phyloP scores from a whole-genome alignment of 257 asterid species.

The Nicotiana tomentosiformis region DNA sequence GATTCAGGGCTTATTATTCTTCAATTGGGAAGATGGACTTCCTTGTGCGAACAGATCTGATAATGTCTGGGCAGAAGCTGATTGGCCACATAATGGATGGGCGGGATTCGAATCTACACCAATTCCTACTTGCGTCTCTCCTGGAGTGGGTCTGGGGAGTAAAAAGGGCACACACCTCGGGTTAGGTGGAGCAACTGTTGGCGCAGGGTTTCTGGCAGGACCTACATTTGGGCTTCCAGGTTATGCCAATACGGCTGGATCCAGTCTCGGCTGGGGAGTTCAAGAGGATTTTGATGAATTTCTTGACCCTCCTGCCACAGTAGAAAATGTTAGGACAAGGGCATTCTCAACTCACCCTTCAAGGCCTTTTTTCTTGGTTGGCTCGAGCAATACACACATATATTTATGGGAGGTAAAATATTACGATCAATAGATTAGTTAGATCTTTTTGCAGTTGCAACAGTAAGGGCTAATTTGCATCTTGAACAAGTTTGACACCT shows the following conservation, averaged over 20 bases:
- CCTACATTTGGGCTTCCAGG: slow-evolving; percentile 61
- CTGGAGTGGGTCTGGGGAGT: slow-evolving; percentile 77
- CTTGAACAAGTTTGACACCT: not conserved
- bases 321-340: slow-evolving; percentile 64
- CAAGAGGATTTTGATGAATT: slow-evolving; percentile 85
- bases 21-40: slow-evolving; percentile 77
- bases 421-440: not conserved
- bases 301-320: slow-evolving; percentile 80
- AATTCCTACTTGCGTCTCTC: slow-evolving; percentile 64
- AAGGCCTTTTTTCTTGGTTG: slow-evolving; percentile 90
- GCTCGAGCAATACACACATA: slow-evolving; percentile 83
- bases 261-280: slow-evolving; percentile 82
- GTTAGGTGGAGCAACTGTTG: slow-evolving; percentile 80
- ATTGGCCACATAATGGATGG: slow-evolving; percentile 96
- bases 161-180: slow-evolving; percentile 65
- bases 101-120: slow-evolving; percentile 73
- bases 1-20: slow-evolving; percentile 80
- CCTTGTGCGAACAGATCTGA: slow-evolving; percentile 44
- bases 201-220: slow-evolving; percentile 41
- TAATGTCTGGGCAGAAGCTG: slow-evolving; percentile 85
- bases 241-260: slow-evolving; percentile 53
- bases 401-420: slow-evolving; percentile 89
- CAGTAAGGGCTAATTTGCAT: not conserved
- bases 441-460: slow-evolving; percentile 3
- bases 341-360: slow-evolving; percentile 89